Conservation (phyloP, 2,329 filamentous ascomycete genomes). For the Fusarium nanum region DNA sequence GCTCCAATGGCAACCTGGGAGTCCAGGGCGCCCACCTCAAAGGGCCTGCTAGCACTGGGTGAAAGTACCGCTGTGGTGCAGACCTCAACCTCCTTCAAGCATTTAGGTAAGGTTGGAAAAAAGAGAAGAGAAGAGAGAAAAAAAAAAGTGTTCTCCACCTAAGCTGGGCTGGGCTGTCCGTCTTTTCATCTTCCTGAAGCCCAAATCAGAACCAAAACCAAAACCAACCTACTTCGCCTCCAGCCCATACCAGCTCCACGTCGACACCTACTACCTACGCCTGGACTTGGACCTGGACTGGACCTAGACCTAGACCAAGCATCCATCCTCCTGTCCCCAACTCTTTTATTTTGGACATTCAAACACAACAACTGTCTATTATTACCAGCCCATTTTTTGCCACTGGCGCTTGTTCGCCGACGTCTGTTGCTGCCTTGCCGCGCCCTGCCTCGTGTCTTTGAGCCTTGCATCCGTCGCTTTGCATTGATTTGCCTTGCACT, state of each 20-base stretch:
- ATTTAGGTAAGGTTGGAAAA: slow-evolving; percentile 25
- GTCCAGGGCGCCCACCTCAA: slow-evolving; percentile 28
- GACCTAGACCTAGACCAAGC: slow-evolving; percentile 36
- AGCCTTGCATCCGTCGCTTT: slow-evolving; percentile 28
- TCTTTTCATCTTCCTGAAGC: slow-evolving; percentile 24
- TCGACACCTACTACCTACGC: slow-evolving; percentile 18
- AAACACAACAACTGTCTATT: slow-evolving; percentile 21
- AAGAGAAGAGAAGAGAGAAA: slow-evolving; percentile 6
- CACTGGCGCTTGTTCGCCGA: slow-evolving; percentile 37
- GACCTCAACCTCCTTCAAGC: slow-evolving; percentile 21
- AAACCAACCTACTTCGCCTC: slow-evolving; percentile 29
- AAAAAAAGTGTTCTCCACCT: slow-evolving; percentile 37
- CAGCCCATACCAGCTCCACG: slow-evolving; percentile 31
- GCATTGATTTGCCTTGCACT: slow-evolving; percentile 34
- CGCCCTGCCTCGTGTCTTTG: slow-evolving; percentile 24
- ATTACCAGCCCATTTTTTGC: slow-evolving; percentile 25
- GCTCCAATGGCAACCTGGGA: slow-evolving; percentile 31
- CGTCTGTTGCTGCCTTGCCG: slow-evolving; percentile 31
- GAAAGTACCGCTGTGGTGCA: slow-evolving; percentile 26
- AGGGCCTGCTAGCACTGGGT: slow-evolving; percentile 33
- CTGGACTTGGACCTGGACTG: slow-evolving; percentile 35
- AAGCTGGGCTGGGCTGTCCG: slow-evolving; percentile 22
- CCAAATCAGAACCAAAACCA: slow-evolving; percentile 17
- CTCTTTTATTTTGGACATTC: slow-evolving; percentile 33
- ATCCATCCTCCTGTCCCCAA: slow-evolving; percentile 35